phyloP scores from a whole-genome alignment of 495 filamentous ascomycete species.

The Hyphodiscus hymeniophilus region DNA sequence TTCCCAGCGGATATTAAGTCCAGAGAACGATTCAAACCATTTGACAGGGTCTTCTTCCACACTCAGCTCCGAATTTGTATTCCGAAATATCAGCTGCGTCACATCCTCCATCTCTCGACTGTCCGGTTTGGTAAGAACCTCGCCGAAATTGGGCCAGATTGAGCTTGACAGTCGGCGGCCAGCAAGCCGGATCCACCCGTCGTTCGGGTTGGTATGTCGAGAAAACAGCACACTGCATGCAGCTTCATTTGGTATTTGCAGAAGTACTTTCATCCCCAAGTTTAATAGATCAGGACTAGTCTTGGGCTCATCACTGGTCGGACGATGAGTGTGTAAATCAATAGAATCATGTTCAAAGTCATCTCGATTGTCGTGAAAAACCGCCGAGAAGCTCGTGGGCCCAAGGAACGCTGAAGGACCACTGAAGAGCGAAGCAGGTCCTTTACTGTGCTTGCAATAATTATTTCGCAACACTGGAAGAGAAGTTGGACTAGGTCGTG shows the following conservation, averaged over 20 bases:
- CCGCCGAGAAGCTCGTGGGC: conserved; percentile 7
- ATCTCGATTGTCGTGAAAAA: background rate
- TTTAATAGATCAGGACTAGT: background rate
- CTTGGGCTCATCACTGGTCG: too few species aligned
- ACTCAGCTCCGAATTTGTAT: conserved; percentile 44
- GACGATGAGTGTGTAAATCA: too few species aligned
- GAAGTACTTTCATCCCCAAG: conserved; percentile 26
- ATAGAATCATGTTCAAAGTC: too few species aligned
- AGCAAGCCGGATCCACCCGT: background rate
- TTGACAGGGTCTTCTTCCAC: background rate
- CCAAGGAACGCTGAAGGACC: conserved; percentile 2
- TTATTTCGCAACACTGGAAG: too few species aligned
- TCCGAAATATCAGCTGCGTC: conserved; percentile 60
- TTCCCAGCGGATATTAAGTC: conserved; percentile 15
- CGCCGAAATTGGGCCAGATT: conserved; percentile 5
- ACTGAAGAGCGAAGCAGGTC: too few species aligned
- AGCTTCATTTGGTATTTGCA: background rate
- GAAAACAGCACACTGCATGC: too few species aligned
- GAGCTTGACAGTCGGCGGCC: background rate
- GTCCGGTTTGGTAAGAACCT: conserved; percentile 1
- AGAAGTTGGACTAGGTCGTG: too few species aligned
- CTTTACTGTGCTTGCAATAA: too few species aligned
- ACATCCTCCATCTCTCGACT: conserved; percentile 29
- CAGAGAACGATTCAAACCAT: conserved; percentile 12
- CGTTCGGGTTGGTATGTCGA: too few species aligned